These are phyloP conservation scores for Backusella liffmaniae DNA, from an alignment of 192 early-diverging fungal genomes.

Conservation along the genomic window DNA sequence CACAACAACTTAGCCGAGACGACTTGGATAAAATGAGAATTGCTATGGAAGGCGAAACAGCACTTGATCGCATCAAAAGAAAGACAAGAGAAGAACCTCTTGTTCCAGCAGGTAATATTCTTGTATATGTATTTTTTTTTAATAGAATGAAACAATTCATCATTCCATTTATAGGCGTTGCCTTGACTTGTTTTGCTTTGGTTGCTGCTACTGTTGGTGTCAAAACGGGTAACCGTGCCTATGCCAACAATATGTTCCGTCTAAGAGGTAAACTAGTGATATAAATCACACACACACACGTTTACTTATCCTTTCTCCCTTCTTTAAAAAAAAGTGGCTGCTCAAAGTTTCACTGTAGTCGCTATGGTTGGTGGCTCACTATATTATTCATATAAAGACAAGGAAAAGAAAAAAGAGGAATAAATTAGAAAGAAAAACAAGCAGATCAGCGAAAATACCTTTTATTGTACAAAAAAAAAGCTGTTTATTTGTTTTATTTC, in stretches of 20 bases:
- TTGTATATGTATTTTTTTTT: too few species aligned
- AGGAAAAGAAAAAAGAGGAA: slow-evolving; percentile 9
- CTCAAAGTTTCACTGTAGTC: slow-evolving; percentile 29
- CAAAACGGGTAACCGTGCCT: slow-evolving; percentile 27
- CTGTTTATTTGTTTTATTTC: too few species aligned
- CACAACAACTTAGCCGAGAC: slow-evolving; percentile 1
- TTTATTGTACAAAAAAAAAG: too few species aligned
- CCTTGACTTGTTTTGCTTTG: slow-evolving; percentile 40
- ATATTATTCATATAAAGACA: slow-evolving; percentile 20
- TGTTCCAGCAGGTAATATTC: slow-evolving; percentile 31
- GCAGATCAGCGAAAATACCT: too few species aligned
- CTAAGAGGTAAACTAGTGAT: slow-evolving; percentile 26
- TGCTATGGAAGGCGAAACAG: slow-evolving; percentile 25
- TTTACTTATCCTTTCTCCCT: not conserved
- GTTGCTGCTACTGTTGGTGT: slow-evolving; percentile 39
- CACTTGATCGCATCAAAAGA: slow-evolving; percentile 31
- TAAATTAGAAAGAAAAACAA: not conserved
- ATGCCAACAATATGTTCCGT: slow-evolving; percentile 41
- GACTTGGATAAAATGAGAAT: slow-evolving; percentile 31
- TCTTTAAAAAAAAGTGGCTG: slow-evolving; percentile 14
- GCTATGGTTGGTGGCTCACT: slow-evolving; percentile 27
- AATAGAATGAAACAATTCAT: not conserved
- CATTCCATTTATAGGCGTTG: slow-evolving; percentile 26
- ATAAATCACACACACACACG: not conserved
- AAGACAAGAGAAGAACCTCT: slow-evolving; percentile 39